These are phyloP conservation scores for Lasiosphaeria hispida DNA, from an alignment of 495 filamentous ascomycete genomes.

Conservation along the genomic window DNA sequence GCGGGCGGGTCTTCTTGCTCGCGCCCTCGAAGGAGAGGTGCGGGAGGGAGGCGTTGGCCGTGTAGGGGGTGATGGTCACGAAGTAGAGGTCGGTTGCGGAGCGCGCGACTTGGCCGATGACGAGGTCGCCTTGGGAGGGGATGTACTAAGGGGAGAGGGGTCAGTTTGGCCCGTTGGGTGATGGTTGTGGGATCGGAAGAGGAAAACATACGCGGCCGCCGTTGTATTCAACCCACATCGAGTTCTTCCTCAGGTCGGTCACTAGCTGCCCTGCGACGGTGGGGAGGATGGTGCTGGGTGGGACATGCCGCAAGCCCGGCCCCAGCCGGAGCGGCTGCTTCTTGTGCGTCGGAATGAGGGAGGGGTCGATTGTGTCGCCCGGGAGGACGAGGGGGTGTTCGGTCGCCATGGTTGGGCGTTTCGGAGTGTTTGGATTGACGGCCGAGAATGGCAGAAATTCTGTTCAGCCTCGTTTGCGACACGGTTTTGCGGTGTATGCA, in stretches of 20 bases:
- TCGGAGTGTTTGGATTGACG: neutral
- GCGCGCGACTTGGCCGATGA: slow-evolving; percentile 80
- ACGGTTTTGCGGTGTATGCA: slow-evolving; percentile 14
- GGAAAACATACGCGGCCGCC: slow-evolving; percentile 54
- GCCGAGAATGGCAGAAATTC: neutral
- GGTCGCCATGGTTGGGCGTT: slow-evolving; percentile 43
- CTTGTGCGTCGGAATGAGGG: slow-evolving; percentile 61
- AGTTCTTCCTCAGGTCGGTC: slow-evolving; percentile 73
- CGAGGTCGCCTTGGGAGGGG: slow-evolving; percentile 71
- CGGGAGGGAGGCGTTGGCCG: slow-evolving; percentile 70
- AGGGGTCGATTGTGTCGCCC: slow-evolving; percentile 68
- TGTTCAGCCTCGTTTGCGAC: slow-evolving; percentile 20
- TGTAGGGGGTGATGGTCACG: slow-evolving; percentile 57
- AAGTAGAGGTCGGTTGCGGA: slow-evolving; percentile 73
- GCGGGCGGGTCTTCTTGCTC: slow-evolving; percentile 85
- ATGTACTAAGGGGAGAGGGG: slow-evolving; percentile 60
- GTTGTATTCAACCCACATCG: slow-evolving; percentile 72
- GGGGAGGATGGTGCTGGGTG: slow-evolving; percentile 66
- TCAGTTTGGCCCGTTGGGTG: neutral
- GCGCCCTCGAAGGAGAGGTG: slow-evolving; percentile 89
- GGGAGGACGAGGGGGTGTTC: slow-evolving; percentile 65
- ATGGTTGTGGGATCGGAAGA: neutral
- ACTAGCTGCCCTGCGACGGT: slow-evolving; percentile 77
- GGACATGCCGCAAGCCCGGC: slow-evolving; percentile 74
- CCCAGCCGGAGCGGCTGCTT: slow-evolving; percentile 76